These are phyloP conservation scores for Aspergillus bridgeri DNA, from an alignment of 495 filamentous ascomycete genomes.

Conservation along the genomic window DNA sequence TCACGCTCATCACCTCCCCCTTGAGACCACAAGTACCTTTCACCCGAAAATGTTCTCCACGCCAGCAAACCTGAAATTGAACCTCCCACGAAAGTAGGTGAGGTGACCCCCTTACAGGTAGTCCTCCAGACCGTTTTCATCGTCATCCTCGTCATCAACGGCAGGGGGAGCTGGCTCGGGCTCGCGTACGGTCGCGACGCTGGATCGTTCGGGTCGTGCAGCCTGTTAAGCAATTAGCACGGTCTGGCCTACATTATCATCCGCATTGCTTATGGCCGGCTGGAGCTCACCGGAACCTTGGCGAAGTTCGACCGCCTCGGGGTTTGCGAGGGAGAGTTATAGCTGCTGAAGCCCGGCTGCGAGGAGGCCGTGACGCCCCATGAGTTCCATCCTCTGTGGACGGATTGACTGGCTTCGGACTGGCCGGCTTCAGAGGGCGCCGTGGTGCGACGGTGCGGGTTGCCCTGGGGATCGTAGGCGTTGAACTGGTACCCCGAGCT, in stretches of 20 bases:
- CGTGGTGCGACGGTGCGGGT: constrained; percentile 7
- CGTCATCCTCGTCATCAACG: constrained; percentile 20
- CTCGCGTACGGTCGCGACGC: constrained; percentile 6
- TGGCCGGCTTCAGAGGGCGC: constrained; percentile 6
- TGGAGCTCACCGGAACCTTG: constrained; percentile 14
- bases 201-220: constrained; percentile 6
- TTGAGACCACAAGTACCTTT: too few species aligned
- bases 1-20: too few species aligned
- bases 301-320: constrained; percentile 15
- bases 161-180: constrained; percentile 7
- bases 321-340: not conserved
- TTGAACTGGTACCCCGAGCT: constrained; percentile 11
- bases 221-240: constrained; percentile 10
- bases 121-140: constrained; percentile 16
- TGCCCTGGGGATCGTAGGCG: constrained; percentile 15
- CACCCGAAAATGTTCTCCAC: not conserved
- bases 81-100: not conserved
- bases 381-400: constrained; percentile 13
- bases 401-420: not conserved
- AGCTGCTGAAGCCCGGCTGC: not conserved
- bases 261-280: not conserved
- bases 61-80: not conserved
- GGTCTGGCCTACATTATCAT: not conserved
- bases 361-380: constrained; percentile 10
- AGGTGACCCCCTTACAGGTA: constrained; percentile 17